Evolutionary conservation across 2,329 filamentous ascomycete species (phyloP), one percentile per base, ranked within the genome.

Genomic region (Cercospora nicotianae): DNA sequence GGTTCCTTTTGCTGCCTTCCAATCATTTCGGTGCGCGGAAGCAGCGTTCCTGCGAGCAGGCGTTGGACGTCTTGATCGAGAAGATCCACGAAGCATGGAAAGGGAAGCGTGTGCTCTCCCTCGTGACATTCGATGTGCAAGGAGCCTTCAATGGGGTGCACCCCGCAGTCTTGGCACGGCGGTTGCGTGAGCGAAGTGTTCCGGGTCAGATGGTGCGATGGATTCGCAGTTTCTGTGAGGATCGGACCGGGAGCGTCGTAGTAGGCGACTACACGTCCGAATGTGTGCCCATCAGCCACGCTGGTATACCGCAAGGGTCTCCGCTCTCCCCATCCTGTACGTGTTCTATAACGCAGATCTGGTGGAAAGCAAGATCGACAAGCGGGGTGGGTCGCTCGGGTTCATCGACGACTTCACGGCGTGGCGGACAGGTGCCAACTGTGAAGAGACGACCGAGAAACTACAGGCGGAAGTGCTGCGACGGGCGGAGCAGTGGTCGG

Each of bases 21-120:
- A 67, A 64, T 6, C 72, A 79, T 36, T 75, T 76, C n/a, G 76
- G 75, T 23, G 74, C 71, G 16, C 67, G 75, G 53, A 75, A 72
- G 65, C 66, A 60, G 36, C 69, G 67, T 36, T 76, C 72, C 4
- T 73, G 67, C 51, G 72, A 77, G 13, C 68, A 76, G 61, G 75
- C 75, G 23, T 63, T 79, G 5, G 69, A 78, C 39, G 59, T 72
- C 16, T 60, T 79, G 9, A 71, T 72, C 6, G 65, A 76, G 59
- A 69, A 71, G 36, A 42, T 42, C 10, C 5, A 42, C 10, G 10
- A 42, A 42, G 36, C 10, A n/a, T 42, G 5, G 36, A 42, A 42
- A n/a, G 36, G 10, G 36, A 42, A 42, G 36, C 30, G n/a, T n/a
- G 8, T 60, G 16, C 20, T 60, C 13, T 60, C 31, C 3, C 20